Conservation (phyloP, 176 grass and related monocot species). For the Musa schizocarpa region DNA sequence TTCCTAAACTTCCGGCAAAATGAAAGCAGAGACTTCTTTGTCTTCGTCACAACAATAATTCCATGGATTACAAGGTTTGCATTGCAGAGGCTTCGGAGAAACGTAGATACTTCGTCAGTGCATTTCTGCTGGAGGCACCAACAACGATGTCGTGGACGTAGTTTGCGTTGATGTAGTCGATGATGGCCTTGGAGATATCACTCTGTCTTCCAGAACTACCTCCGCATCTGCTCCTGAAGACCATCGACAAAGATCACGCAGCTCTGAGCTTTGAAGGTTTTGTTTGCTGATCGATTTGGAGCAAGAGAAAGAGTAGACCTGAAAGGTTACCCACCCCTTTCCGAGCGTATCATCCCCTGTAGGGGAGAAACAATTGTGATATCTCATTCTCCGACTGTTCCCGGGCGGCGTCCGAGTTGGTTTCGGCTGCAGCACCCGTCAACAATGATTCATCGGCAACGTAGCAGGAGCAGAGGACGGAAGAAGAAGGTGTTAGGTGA, state of each 20-base stretch:
- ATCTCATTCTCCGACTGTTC: not conserved
- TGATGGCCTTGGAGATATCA: not conserved
- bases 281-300: too few species aligned
- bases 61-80: not conserved
- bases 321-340: not conserved
- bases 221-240: not conserved
- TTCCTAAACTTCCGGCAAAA: constrained; percentile 73
- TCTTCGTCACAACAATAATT: not conserved
- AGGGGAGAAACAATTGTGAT: constrained; percentile 12
- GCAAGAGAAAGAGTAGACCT: too few species aligned
- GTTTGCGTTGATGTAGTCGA: not conserved
- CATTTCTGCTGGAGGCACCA: constrained; percentile 6
- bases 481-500: too few species aligned
- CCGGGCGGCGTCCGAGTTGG: not conserved
- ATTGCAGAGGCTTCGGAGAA: not conserved
- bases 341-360: constrained; percentile 3
- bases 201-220: not conserved
- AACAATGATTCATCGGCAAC: too few species aligned
- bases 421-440: not conserved
- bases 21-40: not conserved
- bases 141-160: constrained; percentile 2
- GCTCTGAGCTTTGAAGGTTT: not conserved
- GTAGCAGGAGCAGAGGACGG: too few species aligned
- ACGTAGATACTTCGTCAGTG: not conserved
- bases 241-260: not conserved